Evolutionary conservation across 2,329 filamentous ascomycete species (phyloP).

Genomic region (Aspergillus tamarii): DNA sequence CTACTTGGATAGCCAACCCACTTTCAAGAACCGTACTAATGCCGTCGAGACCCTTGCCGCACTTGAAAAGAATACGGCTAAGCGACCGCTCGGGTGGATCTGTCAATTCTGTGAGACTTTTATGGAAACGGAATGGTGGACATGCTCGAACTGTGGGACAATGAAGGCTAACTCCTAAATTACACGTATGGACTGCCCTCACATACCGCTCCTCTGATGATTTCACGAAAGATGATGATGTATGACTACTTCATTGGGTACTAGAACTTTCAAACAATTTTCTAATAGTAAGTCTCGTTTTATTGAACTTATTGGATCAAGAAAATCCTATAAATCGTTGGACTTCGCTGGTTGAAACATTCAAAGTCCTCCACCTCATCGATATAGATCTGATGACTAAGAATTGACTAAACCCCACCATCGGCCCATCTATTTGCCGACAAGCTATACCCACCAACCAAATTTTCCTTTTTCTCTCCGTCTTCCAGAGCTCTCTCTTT

Average conservation of each 20-base stretch:
- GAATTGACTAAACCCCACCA: background rate
- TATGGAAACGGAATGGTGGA: conserved; percentile 69
- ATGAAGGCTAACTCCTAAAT: conserved; percentile 59
- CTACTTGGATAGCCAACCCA: conserved; percentile 17
- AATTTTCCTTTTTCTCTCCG: background rate
- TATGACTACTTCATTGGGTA: background rate
- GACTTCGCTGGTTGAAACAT: background rate
- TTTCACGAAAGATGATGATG: conserved; percentile 1
- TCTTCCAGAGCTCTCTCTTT: background rate
- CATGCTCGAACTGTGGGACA: conserved; percentile 61
- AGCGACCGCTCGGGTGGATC: conserved; percentile 60
- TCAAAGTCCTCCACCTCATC: background rate
- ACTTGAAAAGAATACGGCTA: conserved; percentile 46
- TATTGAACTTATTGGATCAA: background rate
- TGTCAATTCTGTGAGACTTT: conserved; percentile 62
- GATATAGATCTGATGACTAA: background rate
- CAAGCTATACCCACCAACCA: conserved; percentile 1
- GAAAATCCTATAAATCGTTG: background rate
- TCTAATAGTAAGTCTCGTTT: background rate
- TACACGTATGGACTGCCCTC: background rate
- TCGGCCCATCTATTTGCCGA: background rate
- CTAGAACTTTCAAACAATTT: background rate
- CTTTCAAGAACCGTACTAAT: conserved; percentile 34
- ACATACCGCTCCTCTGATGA: background rate
- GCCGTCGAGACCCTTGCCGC: conserved; percentile 42